Conservation (phyloP, 345 rosid genomes). For the Populus simonii region DNA sequence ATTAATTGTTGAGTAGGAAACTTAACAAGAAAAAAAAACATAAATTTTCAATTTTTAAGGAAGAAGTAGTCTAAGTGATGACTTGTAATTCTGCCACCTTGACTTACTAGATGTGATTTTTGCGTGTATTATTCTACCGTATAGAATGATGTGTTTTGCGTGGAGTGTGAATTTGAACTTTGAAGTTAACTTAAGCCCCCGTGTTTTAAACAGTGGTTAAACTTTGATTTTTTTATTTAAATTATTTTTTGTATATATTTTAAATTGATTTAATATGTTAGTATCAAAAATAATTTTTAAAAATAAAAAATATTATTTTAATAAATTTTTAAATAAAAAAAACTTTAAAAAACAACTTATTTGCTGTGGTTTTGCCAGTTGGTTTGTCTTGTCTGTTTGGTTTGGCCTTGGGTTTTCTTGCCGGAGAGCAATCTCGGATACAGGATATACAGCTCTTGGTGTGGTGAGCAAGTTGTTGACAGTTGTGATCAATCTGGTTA, state of each 20-base stretch:
- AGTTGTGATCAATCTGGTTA: slow-evolving; percentile 70
- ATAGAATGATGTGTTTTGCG: no score
- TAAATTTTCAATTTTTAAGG: background rate
- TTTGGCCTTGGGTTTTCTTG: slow-evolving; percentile 90
- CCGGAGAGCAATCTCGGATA: slow-evolving; percentile 85
- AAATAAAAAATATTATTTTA: no score
- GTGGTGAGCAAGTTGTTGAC: slow-evolving; percentile 63
- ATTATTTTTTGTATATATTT: no score
- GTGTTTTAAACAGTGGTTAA: no score
- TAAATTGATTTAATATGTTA: no score
- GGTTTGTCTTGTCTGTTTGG: slow-evolving; percentile 85
- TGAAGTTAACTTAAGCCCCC: slow-evolving; percentile 29
- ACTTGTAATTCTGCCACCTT: background rate
- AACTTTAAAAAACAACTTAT: slow-evolving; percentile 26
- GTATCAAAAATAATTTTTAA: no score
- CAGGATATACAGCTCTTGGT: slow-evolving; percentile 94
- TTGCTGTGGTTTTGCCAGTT: slow-evolving; percentile 74
- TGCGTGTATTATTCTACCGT: background rate
- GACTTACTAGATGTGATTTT: background rate
- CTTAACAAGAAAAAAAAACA: background rate
- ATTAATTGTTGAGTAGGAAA: background rate
- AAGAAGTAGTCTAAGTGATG: background rate
- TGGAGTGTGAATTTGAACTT: no score
- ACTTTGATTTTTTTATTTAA: no score
- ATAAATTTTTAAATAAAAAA: background rate